Evolutionary conservation across 148 eudicot species (phyloP).

Genomic region (Silene uniflora): DNA sequence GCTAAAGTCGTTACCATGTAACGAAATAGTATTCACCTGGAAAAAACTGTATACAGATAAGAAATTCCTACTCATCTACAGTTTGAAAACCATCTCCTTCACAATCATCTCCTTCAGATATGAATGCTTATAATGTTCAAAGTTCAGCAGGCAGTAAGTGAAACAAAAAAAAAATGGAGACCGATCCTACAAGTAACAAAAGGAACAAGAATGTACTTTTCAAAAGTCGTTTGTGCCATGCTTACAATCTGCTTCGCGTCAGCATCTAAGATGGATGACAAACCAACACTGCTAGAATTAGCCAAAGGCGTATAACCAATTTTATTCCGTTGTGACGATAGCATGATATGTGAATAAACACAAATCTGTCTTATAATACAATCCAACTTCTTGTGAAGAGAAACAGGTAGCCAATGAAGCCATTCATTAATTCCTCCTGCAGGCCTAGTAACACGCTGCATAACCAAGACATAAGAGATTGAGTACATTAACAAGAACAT

Average conservation of each 20-base stretch:
- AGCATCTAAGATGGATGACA: conserved; percentile 78
- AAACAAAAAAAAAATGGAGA: background rate
- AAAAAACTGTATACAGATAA: background rate
- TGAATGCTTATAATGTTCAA: background rate
- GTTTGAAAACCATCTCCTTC: background rate
- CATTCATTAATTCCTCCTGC: conserved; percentile 90
- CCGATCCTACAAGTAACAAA: background rate
- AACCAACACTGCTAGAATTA: conserved; percentile 59
- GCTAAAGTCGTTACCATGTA: background rate
- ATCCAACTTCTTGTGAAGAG: conserved; percentile 66
- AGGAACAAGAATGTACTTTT: conserved; percentile 49
- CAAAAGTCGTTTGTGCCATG: conserved; percentile 79
- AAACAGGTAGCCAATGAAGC: conserved; percentile 95
- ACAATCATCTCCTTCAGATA: background rate
- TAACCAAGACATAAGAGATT: conserved; percentile 5
- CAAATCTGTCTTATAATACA: conserved; percentile 52
- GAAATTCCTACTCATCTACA: background rate
- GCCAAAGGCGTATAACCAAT: conserved; percentile 31
- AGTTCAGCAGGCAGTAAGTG: background rate
- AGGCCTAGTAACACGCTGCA: conserved; percentile 93
- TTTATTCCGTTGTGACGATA: conserved; percentile 44
- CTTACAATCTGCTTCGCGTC: conserved; percentile 76
- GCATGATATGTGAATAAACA: conserved; percentile 52
- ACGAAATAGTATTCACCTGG: background rate
- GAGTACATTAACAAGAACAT: background rate